A percentile compares a stretch with the other conserved stretches of the same genome.
Evolutionary conservation across 345 rosid genomes (phyloP).

Genomic region (Boechera divaricarpa): DNA sequence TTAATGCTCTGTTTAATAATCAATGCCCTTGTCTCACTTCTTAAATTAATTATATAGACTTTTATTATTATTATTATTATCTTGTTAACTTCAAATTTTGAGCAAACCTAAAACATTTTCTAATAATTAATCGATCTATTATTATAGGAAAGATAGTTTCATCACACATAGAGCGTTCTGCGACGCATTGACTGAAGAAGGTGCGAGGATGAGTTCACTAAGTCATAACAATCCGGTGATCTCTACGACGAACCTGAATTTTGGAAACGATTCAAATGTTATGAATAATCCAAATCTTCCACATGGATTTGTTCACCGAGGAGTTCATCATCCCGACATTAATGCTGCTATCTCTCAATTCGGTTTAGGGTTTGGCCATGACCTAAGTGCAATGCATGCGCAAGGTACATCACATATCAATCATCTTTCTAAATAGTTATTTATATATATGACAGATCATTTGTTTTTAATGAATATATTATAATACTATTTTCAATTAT

Average conservation of each 20-base stretch:
- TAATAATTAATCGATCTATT: background rate
- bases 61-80: background rate
- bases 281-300: constrained; percentile 49
- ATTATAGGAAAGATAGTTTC: constrained; percentile 88
- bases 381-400: constrained; percentile 49
- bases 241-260: constrained; percentile 60
- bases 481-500: background rate
- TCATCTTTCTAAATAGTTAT: background rate
- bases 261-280: constrained; percentile 50
- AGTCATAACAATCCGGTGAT: constrained; percentile 27
- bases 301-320: constrained; percentile 56
- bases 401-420: constrained; percentile 40
- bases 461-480: background rate
- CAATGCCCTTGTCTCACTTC: constrained; percentile 28
- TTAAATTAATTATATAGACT: constrained; percentile 13
- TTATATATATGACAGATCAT: background rate
- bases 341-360: constrained; percentile 55
- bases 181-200: constrained; percentile 88
- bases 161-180: constrained; percentile 97
- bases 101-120: constrained; percentile 23
- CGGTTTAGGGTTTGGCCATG: constrained; percentile 55
- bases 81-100: background rate
- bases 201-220: constrained; percentile 65
- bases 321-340: constrained; percentile 55
- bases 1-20: constrained; percentile 41